A percentile compares a stretch with the other conserved stretches of the same genome.
phyloP scores from a whole-genome alignment of 495 filamentous ascomycete genomes.

The Podospora anserina region DNA sequence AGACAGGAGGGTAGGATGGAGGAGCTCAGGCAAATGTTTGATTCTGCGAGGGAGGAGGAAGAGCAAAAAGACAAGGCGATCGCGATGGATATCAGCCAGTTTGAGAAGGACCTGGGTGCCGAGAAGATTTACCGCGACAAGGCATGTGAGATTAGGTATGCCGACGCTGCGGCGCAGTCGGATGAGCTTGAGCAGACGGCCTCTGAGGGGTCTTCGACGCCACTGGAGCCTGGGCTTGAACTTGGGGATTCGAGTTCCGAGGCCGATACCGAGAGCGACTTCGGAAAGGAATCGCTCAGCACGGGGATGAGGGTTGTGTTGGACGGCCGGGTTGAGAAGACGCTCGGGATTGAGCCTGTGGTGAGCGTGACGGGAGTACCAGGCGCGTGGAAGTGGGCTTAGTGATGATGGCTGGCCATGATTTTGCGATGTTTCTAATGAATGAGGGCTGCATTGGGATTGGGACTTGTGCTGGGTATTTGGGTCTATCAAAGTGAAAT shows the following conservation, averaged over 20 bases:
- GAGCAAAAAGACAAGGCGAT: neutral
- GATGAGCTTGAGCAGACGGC: constrained; percentile 12
- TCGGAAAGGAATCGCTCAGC: neutral
- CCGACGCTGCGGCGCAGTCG: neutral
- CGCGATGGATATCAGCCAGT: constrained; percentile 13
- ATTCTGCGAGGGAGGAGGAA: constrained; percentile 15
- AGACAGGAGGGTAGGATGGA: constrained; percentile 33
- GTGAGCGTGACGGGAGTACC: constrained; percentile 17
- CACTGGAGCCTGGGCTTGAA: constrained; percentile 1
- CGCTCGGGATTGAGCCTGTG: constrained; percentile 9
- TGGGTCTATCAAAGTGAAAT: constrained; percentile 1
- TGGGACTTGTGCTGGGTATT: neutral
- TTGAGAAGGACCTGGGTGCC: constrained; percentile 6
- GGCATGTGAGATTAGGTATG: neutral
- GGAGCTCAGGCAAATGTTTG: constrained; percentile 36
- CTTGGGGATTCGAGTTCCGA: constrained; percentile 8
- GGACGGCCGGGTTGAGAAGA: neutral
- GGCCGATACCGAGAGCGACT: constrained; percentile 12
- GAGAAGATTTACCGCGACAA: constrained; percentile 8
- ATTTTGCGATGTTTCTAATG: neutral
- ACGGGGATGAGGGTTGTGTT: constrained; percentile 6
- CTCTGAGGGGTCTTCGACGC: neutral
- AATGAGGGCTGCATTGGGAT: neutral
- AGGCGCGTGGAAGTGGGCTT: constrained; percentile 24
- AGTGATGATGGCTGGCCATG: constrained; percentile 2